A percentile compares a stretch with the other conserved stretches of the same genome.
Evolutionary conservation across 2,329 filamentous ascomycete species (phyloP).

Genomic region (Saccharata proteae): DNA sequence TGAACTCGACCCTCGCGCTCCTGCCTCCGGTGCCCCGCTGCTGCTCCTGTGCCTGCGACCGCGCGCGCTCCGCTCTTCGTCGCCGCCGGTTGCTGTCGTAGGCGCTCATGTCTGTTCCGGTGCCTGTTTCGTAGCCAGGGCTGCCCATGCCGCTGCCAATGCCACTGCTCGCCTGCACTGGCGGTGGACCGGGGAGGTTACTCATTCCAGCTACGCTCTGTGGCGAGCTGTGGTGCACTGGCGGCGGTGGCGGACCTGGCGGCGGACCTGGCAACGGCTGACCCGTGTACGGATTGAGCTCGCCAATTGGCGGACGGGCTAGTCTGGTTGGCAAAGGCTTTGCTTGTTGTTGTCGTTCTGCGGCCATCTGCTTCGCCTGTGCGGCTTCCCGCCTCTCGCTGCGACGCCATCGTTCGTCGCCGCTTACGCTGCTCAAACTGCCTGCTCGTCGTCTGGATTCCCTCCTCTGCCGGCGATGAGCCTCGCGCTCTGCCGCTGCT

Average conservation of each 20-base stretch:
- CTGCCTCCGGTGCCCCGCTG: constrained; percentile 12
- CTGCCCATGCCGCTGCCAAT: constrained; percentile 20
- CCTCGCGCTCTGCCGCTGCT: constrained; percentile 47
- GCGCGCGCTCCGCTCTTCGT: constrained; percentile 25
- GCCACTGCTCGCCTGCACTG: constrained; percentile 13
- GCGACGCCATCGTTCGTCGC: constrained; percentile 27
- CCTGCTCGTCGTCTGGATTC: constrained; percentile 22
- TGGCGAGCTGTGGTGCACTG: constrained; percentile 6
- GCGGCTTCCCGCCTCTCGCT: constrained; percentile 25
- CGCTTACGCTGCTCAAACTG: constrained; percentile 28
- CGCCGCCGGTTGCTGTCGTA: constrained; percentile 27
- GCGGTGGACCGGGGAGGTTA: constrained; percentile 1
- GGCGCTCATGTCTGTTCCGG: constrained; percentile 26
- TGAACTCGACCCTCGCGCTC: constrained; percentile 26
- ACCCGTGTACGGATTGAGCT: too few relatives aligned
- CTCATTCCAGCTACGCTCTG: constrained; percentile 4
- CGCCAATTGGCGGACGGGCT: constrained; percentile 5
- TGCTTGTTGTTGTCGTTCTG: constrained; percentile 5
- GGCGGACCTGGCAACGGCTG: constrained; percentile 17
- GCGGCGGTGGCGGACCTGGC: constrained; percentile 16
- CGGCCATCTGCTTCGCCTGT: constrained; percentile 17
- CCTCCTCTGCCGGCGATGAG: constrained; percentile 36
- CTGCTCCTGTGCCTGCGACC: constrained; percentile 27
- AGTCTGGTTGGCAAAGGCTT: constrained; percentile 15
- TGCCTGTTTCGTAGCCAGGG: constrained; percentile 18